Percentiles rank a stretch among this genome's conserved stretches.
Evolutionary conservation across 2,329 filamentous ascomycete species (phyloP).

Genomic region (Hypomyces perniciosus): DNA sequence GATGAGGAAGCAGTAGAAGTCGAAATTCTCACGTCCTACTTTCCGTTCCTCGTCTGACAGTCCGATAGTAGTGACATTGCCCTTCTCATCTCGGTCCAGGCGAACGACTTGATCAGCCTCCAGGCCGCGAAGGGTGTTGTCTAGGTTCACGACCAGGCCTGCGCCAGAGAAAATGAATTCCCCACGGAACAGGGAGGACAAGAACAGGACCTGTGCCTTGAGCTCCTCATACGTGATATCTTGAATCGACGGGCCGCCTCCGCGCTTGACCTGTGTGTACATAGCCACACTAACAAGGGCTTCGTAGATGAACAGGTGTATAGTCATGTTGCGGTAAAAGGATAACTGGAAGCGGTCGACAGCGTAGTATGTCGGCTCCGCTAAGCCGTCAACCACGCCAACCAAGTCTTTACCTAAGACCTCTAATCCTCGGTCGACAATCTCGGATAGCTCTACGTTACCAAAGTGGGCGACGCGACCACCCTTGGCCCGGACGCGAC

Average conservation of each 20-base stretch:
- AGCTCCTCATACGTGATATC: constrained; percentile 71
- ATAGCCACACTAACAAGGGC: constrained; percentile 83
- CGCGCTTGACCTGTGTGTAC: constrained; percentile 85
- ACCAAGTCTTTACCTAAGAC: constrained; percentile 88
- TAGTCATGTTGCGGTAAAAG: constrained; percentile 99
- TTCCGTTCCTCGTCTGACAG: constrained; percentile 70
- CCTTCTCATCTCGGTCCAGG: constrained; percentile 51
- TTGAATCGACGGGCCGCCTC: constrained; percentile 77
- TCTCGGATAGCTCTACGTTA: constrained; percentile 67
- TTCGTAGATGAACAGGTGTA: constrained; percentile 93
- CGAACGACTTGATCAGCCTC: constrained; percentile 73
- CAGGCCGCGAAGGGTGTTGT: constrained; percentile 69
- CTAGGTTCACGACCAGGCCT: constrained; percentile 72
- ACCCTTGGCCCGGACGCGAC: constrained; percentile 75
- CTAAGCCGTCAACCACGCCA: constrained; percentile 68
- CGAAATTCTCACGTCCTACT: constrained; percentile 85
- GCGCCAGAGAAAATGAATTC: constrained; percentile 96
- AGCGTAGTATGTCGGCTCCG: constrained; percentile 89
- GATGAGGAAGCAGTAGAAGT: constrained; percentile 97
- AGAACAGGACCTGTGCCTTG: constrained; percentile 73
- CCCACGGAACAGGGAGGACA: constrained; percentile 88
- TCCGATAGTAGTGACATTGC: constrained; percentile 60
- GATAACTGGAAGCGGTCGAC: constrained; percentile 95
- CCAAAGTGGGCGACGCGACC: constrained; percentile 93
- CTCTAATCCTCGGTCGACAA: constrained; percentile 84